A percentile compares a stretch with the other conserved stretches of the same genome.
These are phyloP conservation scores for Coffea humblotiana DNA, from an alignment of 305 asterid genomes.

Conservation along the genomic window DNA sequence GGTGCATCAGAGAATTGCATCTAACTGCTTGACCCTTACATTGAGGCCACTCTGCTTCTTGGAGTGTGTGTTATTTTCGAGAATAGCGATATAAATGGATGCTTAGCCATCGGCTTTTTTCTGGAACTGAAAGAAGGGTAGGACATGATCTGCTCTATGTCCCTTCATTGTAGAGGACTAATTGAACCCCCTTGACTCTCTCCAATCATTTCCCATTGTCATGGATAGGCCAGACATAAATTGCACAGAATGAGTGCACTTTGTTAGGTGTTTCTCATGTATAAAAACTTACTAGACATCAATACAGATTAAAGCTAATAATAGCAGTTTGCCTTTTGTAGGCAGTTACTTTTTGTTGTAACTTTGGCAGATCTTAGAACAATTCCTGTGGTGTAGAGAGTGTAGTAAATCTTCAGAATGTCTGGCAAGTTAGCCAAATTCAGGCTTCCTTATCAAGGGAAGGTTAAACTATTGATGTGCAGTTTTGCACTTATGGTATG, in stretches of 20 bases:
- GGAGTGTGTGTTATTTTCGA: conserved; percentile 9
- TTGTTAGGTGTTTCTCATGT: conserved; percentile 12
- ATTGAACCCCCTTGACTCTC: conserved; percentile 10
- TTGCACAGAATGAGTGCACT: conserved; percentile 27
- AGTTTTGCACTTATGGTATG: no score
- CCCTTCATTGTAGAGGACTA: conserved; percentile 15
- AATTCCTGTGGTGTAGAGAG: not conserved
- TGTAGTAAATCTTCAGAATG: not conserved
- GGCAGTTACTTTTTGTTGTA: not conserved
- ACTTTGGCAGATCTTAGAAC: not conserved
- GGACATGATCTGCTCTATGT: conserved; percentile 10
- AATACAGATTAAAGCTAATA: conserved; percentile 11
- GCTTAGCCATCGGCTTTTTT: conserved; percentile 12
- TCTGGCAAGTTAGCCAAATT: not conserved
- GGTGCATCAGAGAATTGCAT: conserved; percentile 13
- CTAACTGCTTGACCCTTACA: conserved; percentile 7
- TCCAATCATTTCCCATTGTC: not conserved
- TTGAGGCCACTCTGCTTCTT: conserved; percentile 4
- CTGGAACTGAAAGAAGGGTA: conserved; percentile 16
- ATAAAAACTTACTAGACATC: conserved; percentile 7
- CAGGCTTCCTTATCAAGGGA: not conserved
- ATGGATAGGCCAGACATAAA: conserved; percentile 12
- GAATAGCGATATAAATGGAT: conserved; percentile 2
- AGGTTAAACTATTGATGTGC: not conserved
- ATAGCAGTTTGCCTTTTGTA: conserved; percentile 6